A percentile compares a stretch with the other conserved stretches of the same genome.
These are phyloP conservation scores for Flaveria floridana DNA, from an alignment of 140 eudicot species.

Conservation along the genomic window DNA sequence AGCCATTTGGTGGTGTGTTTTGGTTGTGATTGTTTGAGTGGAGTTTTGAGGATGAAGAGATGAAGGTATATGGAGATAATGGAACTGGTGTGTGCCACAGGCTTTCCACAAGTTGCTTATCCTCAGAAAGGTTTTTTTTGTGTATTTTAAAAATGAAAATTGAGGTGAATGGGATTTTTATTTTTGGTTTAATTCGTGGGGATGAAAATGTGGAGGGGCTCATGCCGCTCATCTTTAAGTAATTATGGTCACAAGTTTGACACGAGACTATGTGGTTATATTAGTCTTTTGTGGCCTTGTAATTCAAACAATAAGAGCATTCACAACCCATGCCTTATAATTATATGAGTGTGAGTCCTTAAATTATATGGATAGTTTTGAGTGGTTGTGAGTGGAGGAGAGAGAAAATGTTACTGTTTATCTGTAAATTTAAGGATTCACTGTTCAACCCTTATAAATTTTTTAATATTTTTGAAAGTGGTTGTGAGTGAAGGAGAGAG, in stretches of 20 bases:
- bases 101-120: conserved; percentile 46
- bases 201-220: conserved; percentile 35
- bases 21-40: conserved; percentile 28
- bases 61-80: conserved; percentile 35
- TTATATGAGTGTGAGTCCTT: too few relatives aligned
- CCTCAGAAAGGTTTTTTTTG: conserved; percentile 29
- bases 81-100: conserved; percentile 39
- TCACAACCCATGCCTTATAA: too few relatives aligned
- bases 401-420: too few relatives aligned
- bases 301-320: too few relatives aligned
- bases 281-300: too few relatives aligned
- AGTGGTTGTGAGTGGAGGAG: too few relatives aligned
- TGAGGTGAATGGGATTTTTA: not conserved
- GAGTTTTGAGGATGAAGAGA: conserved; percentile 27
- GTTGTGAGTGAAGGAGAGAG: too few relatives aligned
- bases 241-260: conserved; percentile 33
- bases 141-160: conserved; percentile 9
- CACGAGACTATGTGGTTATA: conserved; percentile 27
- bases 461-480: too few relatives aligned
- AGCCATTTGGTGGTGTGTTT: conserved; percentile 33
- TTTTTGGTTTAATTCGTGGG: conserved; percentile 24
- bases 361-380: too few relatives aligned
- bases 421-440: too few relatives aligned
- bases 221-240: conserved; percentile 34
- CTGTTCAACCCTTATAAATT: too few relatives aligned